Conservation (phyloP, 148 eudicot genomes). For the Camellia granthamiana region DNA sequence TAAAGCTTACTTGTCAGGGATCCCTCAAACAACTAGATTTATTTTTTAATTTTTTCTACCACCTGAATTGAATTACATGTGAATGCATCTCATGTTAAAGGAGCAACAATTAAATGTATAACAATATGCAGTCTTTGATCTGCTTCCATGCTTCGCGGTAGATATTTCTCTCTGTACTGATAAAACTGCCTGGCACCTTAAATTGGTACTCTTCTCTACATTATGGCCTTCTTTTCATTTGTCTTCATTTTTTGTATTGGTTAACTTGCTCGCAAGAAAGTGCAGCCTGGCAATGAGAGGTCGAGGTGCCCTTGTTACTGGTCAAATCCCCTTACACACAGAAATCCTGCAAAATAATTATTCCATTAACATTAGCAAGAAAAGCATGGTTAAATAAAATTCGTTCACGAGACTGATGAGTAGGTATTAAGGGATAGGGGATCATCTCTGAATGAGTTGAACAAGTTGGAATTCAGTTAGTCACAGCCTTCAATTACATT, state of each 20-base stretch:
- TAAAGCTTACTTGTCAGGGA: slow-evolving; percentile 8
- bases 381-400: background rate
- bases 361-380: background rate
- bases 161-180: background rate
- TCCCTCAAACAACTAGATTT: slow-evolving; percentile 3
- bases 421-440: too few relatives aligned
- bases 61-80: slow-evolving; percentile 18
- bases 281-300: slow-evolving; percentile 70
- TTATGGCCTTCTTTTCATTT: slow-evolving; percentile 12
- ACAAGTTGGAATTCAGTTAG: background rate
- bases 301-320: slow-evolving; percentile 50
- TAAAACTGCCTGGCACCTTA: slow-evolving; percentile 3
- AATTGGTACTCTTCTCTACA: slow-evolving; percentile 5
- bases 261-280: slow-evolving; percentile 55
- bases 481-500: background rate
- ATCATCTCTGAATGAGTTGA: background rate
- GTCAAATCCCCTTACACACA: slow-evolving; percentile 77
- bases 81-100: slow-evolving; percentile 20
- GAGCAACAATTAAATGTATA: slow-evolving; percentile 20
- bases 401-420: background rate
- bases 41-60: slow-evolving; percentile 1
- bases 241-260: slow-evolving; percentile 37
- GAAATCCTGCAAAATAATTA: slow-evolving; percentile 47
- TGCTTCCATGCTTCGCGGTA: slow-evolving; percentile 1
- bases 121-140: slow-evolving; percentile 18